These are phyloP conservation scores for Ephemerocybe angulata DNA, from an alignment of 768 basidiomycete genomes.

Conservation along the genomic window DNA sequence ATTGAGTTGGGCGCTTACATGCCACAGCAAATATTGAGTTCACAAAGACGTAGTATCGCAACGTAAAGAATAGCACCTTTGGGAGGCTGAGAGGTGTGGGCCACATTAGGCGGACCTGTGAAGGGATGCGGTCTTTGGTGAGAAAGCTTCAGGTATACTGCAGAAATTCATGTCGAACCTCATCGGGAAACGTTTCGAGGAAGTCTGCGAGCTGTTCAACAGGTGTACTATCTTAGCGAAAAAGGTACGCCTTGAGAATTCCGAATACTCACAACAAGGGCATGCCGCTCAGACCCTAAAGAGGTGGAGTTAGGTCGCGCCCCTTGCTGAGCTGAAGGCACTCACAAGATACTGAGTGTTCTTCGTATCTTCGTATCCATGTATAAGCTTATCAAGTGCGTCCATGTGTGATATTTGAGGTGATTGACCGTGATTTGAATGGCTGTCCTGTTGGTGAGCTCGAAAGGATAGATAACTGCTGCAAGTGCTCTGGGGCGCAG, in stretches of 20 bases:
- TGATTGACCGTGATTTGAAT: no score
- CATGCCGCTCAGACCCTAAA: neutral
- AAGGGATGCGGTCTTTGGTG: neutral
- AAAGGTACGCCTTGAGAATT: neutral
- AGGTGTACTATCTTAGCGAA: neutral
- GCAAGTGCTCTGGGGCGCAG: no score
- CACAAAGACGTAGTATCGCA: constrained; percentile 1
- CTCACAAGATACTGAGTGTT: neutral
- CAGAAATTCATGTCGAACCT: neutral
- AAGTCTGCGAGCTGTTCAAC: neutral
- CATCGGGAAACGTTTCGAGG: neutral
- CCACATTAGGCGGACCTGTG: constrained; percentile 4
- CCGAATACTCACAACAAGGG: neutral
- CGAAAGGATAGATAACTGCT: no score
- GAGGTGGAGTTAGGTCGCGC: neutral
- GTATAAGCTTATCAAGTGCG: neutral
- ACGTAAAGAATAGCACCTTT: constrained; percentile 1
- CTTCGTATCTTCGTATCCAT: neutral
- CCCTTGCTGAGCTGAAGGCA: neutral
- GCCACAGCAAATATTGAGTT: neutral
- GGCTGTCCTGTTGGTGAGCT: no score
- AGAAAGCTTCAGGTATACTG: no score
- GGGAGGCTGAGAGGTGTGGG: constrained; percentile 2
- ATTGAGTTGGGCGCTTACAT: neutral
- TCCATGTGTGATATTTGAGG: neutral